Evolutionary conservation across 176 grass and related monocot genomes (phyloP).

Genomic region (Paspalum vaginatum): DNA sequence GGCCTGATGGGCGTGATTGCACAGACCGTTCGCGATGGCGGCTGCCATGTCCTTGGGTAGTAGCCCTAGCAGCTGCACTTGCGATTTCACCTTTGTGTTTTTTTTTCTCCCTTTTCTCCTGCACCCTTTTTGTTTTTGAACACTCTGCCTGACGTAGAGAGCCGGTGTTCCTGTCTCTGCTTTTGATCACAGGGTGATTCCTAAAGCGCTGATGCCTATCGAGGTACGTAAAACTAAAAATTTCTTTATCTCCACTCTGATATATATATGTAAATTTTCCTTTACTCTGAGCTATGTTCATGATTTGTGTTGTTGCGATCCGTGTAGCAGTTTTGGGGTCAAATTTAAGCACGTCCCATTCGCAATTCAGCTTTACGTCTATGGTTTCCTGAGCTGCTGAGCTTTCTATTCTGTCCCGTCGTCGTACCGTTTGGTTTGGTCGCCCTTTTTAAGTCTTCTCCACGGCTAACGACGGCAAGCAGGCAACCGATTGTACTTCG

Average conservation of each 20-base stretch:
- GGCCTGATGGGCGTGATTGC: slow-evolving; percentile 91
- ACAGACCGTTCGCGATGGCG: slow-evolving; percentile 65
- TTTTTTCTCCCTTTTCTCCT: not conserved
- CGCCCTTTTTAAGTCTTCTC: not conserved
- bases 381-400: not conserved
- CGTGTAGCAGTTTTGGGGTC: not conserved
- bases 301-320: not conserved
- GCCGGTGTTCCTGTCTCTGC: not conserved
- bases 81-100: not conserved
- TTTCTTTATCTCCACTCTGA: no score
- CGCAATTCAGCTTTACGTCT: not conserved
- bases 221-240: slow-evolving; percentile 46
- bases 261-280: no score
- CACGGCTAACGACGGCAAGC: not conserved
- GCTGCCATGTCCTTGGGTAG: slow-evolving; percentile 79
- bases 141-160: not conserved
- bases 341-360: not conserved
- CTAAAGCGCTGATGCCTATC: slow-evolving; percentile 79
- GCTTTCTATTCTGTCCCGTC: slow-evolving; percentile 1
- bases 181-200: slow-evolving; percentile 64
- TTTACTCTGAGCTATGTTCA: no score
- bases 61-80: not conserved
- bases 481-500: not conserved
- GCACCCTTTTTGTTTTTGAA: not conserved
- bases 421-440: not conserved